Evolutionary conservation across 176 grass and related monocot genomes (phyloP), one percentile per base, ranked within the genome.

Genomic region (Carex myosuroides): DNA sequence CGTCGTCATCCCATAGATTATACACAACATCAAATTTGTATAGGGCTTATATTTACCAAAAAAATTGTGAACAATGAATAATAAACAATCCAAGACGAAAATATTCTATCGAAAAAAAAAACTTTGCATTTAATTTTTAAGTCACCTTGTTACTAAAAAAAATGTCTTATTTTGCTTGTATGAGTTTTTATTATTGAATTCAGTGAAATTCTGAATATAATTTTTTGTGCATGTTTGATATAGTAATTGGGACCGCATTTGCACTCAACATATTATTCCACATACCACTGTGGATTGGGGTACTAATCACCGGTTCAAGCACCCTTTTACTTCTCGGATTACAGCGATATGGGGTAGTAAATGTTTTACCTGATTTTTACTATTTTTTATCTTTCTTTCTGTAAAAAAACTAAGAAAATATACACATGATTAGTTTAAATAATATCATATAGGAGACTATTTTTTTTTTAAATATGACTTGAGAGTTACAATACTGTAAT

Each of bases 161-260:
- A 44, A 44, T 48, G 44, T 48, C 9, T 48, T 48, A 8, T 9
- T 48, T 48, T 10, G 44, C 44, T 48, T 48, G 44, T 48, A 48
- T 11, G 1, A 1, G 44, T 48, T 0, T 26, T 26, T 26, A 26
- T 26, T 26, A 24, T 26, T 0, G 22, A 24, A 26, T 26, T 26
- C 26, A 26, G 26, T 26, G 26, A 26, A 26, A 26, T 73, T 67
- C 5, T 26, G 11, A 20, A 39, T 14, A 8, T 61, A 0, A 13
- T 12, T 54, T 14, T 18, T 3, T n/a, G 73, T 61, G 4, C 22
- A 54, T 83, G 14, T 16, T 90, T 89, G 44, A 37, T 88, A 57
- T 74, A 92, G 93, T 96, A 53, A 86, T 96, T 76, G 93, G 93
- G 82, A 92, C 93, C 13, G 91, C 93, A 74, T 92, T 96, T 70